phyloP scores from a whole-genome alignment of 257 asterid species.

The Solanum habrochaites region DNA sequence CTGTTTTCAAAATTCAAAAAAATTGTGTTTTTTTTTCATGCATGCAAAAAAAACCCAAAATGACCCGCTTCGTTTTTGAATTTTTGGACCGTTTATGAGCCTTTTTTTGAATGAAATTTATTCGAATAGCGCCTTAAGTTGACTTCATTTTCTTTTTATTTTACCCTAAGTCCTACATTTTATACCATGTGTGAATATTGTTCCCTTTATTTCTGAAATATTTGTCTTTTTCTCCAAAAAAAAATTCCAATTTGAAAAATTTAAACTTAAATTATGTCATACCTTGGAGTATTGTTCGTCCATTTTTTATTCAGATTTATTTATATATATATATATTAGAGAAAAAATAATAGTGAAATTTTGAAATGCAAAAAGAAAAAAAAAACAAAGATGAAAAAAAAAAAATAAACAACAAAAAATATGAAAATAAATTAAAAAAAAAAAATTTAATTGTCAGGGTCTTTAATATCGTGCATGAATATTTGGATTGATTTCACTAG shows the following conservation, averaged over 20 bases:
- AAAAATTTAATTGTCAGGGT: no score
- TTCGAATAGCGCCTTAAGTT: not conserved
- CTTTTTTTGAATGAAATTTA: not conserved
- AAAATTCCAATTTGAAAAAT: not conserved
- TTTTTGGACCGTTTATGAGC: slow-evolving; percentile 34
- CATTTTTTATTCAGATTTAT: not conserved
- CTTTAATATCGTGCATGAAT: not conserved
- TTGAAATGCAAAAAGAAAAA: no score
- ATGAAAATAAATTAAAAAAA: no score
- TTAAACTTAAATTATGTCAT: not conserved
- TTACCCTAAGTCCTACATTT: not conserved
- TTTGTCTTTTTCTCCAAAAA: not conserved
- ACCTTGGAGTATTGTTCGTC: not conserved
- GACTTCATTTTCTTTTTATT: not conserved
- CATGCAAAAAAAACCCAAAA: not conserved
- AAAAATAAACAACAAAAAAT: no score
- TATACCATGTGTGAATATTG: not conserved
- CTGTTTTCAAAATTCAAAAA: slow-evolving; percentile 38
- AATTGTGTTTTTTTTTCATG: not conserved
- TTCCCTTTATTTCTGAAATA: not conserved
- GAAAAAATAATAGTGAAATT: not conserved
- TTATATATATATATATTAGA: not conserved
- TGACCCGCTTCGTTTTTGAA: slow-evolving; percentile 38
- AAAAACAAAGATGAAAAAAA: no score
- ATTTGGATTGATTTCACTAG: not conserved